Evolutionary conservation across 306 rosid species (phyloP).

Genomic region (Sechiopsis laciniata): DNA sequence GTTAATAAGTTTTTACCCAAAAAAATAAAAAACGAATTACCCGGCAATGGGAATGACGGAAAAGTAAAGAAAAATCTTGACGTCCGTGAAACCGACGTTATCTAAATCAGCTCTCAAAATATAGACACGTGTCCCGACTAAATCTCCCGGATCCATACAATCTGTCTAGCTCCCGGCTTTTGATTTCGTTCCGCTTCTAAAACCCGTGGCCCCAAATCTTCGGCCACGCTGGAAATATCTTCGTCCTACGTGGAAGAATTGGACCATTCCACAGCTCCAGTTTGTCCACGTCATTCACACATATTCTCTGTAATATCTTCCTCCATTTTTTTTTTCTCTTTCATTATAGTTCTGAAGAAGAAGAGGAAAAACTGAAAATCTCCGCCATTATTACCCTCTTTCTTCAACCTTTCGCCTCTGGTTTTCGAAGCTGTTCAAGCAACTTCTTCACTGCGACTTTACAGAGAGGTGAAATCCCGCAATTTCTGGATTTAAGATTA

Average conservation of each 20-base stretch:
- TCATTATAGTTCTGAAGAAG: not conserved
- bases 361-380: not conserved
- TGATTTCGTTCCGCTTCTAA: conserved; percentile 51
- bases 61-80: not conserved
- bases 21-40: too few species aligned
- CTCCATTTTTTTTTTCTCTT: not conserved
- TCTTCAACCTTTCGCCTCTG: conserved; percentile 15
- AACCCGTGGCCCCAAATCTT: conserved; percentile 15
- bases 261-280: conserved; percentile 39
- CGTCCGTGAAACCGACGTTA: conserved; percentile 14
- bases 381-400: not conserved
- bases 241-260: conserved; percentile 34
- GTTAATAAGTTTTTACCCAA: too few species aligned
- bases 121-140: conserved; percentile 33
- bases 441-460: too few species aligned
- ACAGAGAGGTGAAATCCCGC: not conserved
- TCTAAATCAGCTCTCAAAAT: not conserved
- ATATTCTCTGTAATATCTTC: conserved; percentile 18
- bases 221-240: conserved; percentile 55
- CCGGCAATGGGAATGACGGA: not conserved
- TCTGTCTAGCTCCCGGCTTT: conserved; percentile 38
- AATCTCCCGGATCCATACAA: conserved; percentile 37
- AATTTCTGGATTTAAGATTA: not conserved
- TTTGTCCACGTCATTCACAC: conserved; percentile 45
- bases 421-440: conserved; percentile 10